Evolutionary conservation across 2,329 filamentous ascomycete species (phyloP).

Genomic region (Phoma sp.): DNA sequence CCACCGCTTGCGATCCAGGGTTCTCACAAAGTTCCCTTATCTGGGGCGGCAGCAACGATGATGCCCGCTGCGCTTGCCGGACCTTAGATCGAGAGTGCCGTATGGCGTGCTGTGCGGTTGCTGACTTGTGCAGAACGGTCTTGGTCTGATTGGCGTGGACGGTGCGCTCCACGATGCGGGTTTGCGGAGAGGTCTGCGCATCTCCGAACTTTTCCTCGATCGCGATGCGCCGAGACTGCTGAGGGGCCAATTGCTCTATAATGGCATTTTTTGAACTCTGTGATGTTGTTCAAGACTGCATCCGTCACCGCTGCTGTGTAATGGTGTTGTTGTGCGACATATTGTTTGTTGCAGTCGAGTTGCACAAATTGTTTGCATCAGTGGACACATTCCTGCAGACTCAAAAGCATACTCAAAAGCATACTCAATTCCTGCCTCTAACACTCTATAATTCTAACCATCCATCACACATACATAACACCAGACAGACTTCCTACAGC

Average conservation of each 20-base stretch:
- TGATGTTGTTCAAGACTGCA: too few species aligned
- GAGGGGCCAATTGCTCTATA: background rate
- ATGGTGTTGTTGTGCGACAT: too few species aligned
- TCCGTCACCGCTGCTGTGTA: too few species aligned
- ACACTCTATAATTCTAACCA: constrained; percentile 4
- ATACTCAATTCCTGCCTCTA: too few species aligned
- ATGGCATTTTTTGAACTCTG: too few species aligned
- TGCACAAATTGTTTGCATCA: too few species aligned
- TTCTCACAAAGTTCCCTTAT: background rate
- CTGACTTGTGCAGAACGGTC: constrained; percentile 2
- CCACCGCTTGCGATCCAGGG: constrained; percentile 6
- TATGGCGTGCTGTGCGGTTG: constrained; percentile 12
- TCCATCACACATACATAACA: background rate
- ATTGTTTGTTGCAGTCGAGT: too few species aligned
- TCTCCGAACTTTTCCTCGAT: background rate
- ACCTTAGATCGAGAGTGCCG: constrained; percentile 4
- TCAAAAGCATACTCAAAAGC: too few species aligned
- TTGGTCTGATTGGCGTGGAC: constrained; percentile 8
- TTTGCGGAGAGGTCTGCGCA: background rate
- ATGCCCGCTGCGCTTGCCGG: constrained; percentile 12
- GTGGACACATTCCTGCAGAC: too few species aligned
- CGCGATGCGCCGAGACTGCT: background rate
- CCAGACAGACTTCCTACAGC: constrained; percentile 2
- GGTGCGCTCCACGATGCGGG: background rate
- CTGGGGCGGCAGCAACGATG: constrained; percentile 12